Percentiles rank a stretch among this genome's conserved stretches.
Conservation (phyloP, 495 filamentous ascomycete species). For the Clohesyomyces aquaticus region DNA sequence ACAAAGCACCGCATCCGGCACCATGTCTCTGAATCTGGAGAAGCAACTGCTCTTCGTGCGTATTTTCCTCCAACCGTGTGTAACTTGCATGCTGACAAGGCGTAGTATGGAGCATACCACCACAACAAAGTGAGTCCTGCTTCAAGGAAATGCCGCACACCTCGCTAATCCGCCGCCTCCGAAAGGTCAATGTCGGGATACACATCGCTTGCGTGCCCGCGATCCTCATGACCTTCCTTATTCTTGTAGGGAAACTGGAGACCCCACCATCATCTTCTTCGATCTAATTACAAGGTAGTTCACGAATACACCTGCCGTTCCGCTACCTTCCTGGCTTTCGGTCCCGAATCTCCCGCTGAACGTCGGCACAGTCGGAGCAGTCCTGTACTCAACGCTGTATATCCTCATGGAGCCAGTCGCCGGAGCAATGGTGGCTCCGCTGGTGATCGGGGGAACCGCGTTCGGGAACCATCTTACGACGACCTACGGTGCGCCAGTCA, state of each 20-base stretch:
- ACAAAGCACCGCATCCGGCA: constrained; percentile 29
- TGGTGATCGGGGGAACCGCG: constrained; percentile 74
- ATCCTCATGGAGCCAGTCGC: constrained; percentile 93
- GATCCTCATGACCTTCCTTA: constrained; percentile 76
- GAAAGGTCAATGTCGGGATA: constrained; percentile 78
- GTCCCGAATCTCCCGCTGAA: constrained; percentile 80
- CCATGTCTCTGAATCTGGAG: constrained; percentile 77
- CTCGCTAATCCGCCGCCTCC: constrained; percentile 11
- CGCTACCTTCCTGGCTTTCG: constrained; percentile 68
- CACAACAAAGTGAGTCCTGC: constrained; percentile 65
- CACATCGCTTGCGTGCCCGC: constrained; percentile 88
- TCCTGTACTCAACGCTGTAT: constrained; percentile 78
- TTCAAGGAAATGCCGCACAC: background rate
- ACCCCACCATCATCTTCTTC: background rate
- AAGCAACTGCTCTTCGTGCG: constrained; percentile 80
- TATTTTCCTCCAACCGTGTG: background rate
- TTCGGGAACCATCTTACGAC: constrained; percentile 73
- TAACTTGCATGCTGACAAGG: constrained; percentile 38
- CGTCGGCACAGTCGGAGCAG: constrained; percentile 71
- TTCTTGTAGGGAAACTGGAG: constrained; percentile 83
- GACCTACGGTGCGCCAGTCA: constrained; percentile 66
- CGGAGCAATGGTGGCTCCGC: constrained; percentile 69
- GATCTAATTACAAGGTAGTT: constrained; percentile 54
- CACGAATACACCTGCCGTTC: constrained; percentile 74
- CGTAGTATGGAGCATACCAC: constrained; percentile 93